phyloP scores from a whole-genome alignment of 371 early-diverging fungal species.

The Mucor piriformis region DNA sequence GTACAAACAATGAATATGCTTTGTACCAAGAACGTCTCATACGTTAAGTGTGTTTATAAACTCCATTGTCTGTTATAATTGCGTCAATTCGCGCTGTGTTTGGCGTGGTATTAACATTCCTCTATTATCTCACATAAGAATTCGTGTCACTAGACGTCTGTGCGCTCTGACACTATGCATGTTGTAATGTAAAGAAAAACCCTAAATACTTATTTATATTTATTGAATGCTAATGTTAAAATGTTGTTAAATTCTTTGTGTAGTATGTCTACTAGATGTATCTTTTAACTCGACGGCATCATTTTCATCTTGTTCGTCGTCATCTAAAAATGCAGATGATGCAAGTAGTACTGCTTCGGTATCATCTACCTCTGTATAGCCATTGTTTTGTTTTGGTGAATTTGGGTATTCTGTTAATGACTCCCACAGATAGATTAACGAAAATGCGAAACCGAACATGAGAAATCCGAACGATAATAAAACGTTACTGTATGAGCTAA shows the following conservation, averaged over 20 bases:
- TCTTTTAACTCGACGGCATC: constrained; percentile 27
- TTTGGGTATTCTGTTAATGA: constrained; percentile 33
- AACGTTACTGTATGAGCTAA: constrained; percentile 60
- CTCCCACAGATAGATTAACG: constrained; percentile 54
- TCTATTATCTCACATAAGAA: too few species aligned
- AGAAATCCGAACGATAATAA: constrained; percentile 64
- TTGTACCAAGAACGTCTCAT: too few species aligned
- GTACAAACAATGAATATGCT: too few species aligned
- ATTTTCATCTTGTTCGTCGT: constrained; percentile 25
- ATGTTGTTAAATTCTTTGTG: neutral
- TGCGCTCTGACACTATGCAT: too few species aligned
- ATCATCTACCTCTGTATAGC: constrained; percentile 29
- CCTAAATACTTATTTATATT: neutral
- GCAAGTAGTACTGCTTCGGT: constrained; percentile 15
- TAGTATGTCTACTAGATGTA: constrained; percentile 7
- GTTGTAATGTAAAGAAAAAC: neutral
- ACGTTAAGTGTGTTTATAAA: too few species aligned
- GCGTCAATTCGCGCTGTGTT: too few species aligned
- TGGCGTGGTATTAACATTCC: too few species aligned
- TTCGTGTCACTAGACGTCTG: too few species aligned
- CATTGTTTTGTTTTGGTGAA: constrained; percentile 14
- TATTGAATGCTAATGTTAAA: neutral
- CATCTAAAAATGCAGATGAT: constrained; percentile 29
- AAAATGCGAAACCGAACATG: constrained; percentile 55
- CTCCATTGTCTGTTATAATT: too few species aligned